Conservation (phyloP, 169 alveolate species). For the Hammondia hammondi region DNA sequence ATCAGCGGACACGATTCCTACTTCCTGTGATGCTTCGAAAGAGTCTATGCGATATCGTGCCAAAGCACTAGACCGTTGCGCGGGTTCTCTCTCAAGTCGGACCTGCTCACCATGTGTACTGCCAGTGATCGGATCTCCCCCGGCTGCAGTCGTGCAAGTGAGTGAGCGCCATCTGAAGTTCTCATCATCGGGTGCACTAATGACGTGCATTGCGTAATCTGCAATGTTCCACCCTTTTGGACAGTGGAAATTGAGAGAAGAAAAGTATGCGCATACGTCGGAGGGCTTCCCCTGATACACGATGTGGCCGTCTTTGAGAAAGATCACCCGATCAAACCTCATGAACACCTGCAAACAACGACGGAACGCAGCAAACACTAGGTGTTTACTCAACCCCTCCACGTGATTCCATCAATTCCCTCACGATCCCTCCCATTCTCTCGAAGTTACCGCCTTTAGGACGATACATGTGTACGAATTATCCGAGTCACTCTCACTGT, state of each 20-base stretch:
- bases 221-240: conserved; percentile 78
- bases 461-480: background rate
- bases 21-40: background rate
- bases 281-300: conserved; percentile 81
- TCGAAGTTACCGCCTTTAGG: background rate
- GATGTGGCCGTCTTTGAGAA: conserved; percentile 80
- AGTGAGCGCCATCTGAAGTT: background rate
- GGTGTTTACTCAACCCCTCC: background rate
- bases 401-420: background rate
- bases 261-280: conserved; percentile 71
- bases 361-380: background rate
- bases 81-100: background rate
- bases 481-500: too few relatives aligned
- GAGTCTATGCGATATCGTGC: background rate
- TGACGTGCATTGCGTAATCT: conserved; percentile 76
- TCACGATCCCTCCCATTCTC: background rate
- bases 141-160: background rate
- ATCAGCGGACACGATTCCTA: too few relatives aligned
- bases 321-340: conserved; percentile 78
- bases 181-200: conserved; percentile 44
- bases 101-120: background rate
- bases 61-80: background rate
- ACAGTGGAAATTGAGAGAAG: conserved; percentile 68
- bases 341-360: conserved; percentile 70
- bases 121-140: background rate